phyloP scores from a whole-genome alignment of 225 moss, liverwort and hornwort genomes.

The Sphagnum contortum region DNA sequence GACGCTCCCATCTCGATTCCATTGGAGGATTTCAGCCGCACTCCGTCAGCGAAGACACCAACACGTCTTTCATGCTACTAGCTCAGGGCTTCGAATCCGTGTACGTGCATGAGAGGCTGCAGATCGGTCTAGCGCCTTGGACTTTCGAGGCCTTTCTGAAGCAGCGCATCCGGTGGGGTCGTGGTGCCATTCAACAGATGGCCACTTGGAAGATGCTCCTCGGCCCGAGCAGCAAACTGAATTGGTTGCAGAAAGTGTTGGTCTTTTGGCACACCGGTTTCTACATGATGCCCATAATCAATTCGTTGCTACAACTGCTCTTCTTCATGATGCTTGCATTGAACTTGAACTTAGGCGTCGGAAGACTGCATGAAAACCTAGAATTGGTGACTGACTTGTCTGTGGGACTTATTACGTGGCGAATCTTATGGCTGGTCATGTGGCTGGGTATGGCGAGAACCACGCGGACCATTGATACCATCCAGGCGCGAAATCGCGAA shows the following conservation, averaged over 20 bases:
- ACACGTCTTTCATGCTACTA: constrained; percentile 35
- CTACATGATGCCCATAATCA: constrained; percentile 31
- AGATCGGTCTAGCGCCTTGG: constrained; percentile 45
- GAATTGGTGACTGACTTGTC: constrained; percentile 8
- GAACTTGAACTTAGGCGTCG: constrained; percentile 16
- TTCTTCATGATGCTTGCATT: constrained; percentile 17
- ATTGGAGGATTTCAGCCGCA: constrained; percentile 52
- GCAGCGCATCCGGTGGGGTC: constrained; percentile 39
- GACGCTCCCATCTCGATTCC: constrained; percentile 31
- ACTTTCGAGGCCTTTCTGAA: constrained; percentile 43
- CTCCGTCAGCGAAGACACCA: constrained; percentile 51
- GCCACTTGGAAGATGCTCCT: constrained; percentile 26
- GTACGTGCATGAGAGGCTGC: constrained; percentile 36
- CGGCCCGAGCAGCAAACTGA: constrained; percentile 27
- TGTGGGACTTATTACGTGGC: constrained; percentile 17
- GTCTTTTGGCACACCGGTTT: constrained; percentile 37
- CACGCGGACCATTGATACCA: not conserved
- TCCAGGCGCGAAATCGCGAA: constrained; percentile 34
- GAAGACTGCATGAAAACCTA: constrained; percentile 13
- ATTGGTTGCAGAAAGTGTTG: constrained; percentile 23
- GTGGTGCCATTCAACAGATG: constrained; percentile 48
- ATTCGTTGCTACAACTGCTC: constrained; percentile 16
- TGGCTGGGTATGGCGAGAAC: constrained; percentile 21
- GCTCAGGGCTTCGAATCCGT: constrained; percentile 36
- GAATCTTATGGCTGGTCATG: constrained; percentile 16